A percentile compares a stretch with the other conserved stretches of the same genome.
Evolutionary conservation across 331 rosid species (phyloP).

Genomic region (Spiraea crenata): DNA sequence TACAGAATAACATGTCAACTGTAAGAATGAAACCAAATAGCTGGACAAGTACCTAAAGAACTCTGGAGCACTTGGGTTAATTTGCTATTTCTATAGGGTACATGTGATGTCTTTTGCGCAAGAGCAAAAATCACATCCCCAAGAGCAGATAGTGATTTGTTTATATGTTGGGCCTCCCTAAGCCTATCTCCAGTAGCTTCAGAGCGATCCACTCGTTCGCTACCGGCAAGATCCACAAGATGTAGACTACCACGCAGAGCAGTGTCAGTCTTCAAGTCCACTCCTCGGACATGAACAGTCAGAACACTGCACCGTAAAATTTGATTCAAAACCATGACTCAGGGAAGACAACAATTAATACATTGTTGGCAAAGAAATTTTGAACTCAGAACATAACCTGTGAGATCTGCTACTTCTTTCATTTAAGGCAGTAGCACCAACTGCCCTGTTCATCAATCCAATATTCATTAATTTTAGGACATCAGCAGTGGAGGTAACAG

Average conservation of each 20-base stretch:
- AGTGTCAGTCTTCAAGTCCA: constrained; percentile 75
- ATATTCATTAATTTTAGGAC: constrained; percentile 82
- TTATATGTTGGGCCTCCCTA: constrained; percentile 95
- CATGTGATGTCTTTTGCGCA: constrained; percentile 81
- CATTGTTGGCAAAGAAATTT: constrained; percentile 6
- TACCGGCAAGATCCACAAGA: constrained; percentile 95
- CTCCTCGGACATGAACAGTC: constrained; percentile 89
- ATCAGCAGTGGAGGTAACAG: constrained; percentile 75
- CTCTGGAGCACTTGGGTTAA: constrained; percentile 97
- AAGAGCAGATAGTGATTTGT: constrained; percentile 91
- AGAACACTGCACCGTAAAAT: constrained; percentile 62
- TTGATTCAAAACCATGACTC: constrained; percentile 22
- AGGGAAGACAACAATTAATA: constrained; percentile 6
- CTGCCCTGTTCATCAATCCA: constrained; percentile 74
- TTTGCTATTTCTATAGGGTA: constrained; percentile 96
- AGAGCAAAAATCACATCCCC: constrained; percentile 97
- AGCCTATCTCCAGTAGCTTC: constrained; percentile 98
- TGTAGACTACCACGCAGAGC: constrained; percentile 86
- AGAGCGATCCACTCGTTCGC: constrained; percentile 95
- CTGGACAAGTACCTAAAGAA: constrained; percentile 65
- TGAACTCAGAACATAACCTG: constrained; percentile 50
- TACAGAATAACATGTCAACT: background rate
- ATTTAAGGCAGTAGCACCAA: constrained; percentile 88
- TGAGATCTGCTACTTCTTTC: constrained; percentile 99
- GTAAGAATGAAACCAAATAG: constrained; percentile 14